Conservation (phyloP, 202 grass and related monocot genomes). For the Sporobolus alterniflorus region DNA sequence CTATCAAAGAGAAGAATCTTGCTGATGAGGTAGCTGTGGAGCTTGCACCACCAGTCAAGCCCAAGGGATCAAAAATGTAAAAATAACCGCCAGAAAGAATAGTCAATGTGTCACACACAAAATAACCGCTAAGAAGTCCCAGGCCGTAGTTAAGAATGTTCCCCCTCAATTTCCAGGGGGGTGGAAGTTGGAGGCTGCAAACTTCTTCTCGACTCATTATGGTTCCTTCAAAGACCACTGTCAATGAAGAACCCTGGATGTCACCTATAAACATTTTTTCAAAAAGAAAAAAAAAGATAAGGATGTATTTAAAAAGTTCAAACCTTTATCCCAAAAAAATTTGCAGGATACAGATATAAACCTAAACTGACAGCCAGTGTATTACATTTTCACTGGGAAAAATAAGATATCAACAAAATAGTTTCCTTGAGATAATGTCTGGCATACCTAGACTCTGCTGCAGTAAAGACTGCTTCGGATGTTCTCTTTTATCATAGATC, state of each 20-base stretch:
- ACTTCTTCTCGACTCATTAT: constrained; percentile 83
- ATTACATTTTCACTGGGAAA: constrained; percentile 9
- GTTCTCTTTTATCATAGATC: constrained; percentile 96
- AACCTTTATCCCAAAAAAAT: constrained; percentile 7
- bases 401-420: constrained; percentile 14
- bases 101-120: constrained; percentile 86
- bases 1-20: constrained; percentile 93
- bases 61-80: constrained; percentile 95
- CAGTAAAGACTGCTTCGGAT: constrained; percentile 90
- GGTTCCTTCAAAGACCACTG: constrained; percentile 92
- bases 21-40: constrained; percentile 65
- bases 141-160: constrained; percentile 81
- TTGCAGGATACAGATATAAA: neutral
- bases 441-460: constrained; percentile 92
- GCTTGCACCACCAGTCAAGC: constrained; percentile 65
- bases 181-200: constrained; percentile 84
- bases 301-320: constrained; percentile 21
- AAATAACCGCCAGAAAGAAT: constrained; percentile 94
- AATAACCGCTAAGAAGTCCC: constrained; percentile 95
- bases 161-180: constrained; percentile 93
- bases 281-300: constrained; percentile 22
- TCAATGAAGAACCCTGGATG: constrained; percentile 90
- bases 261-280: constrained; percentile 65
- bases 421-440: constrained; percentile 31
- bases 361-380: neutral